Conservation (phyloP, 768 basidiomycete genomes). For the Sarcodon sp. region DNA sequence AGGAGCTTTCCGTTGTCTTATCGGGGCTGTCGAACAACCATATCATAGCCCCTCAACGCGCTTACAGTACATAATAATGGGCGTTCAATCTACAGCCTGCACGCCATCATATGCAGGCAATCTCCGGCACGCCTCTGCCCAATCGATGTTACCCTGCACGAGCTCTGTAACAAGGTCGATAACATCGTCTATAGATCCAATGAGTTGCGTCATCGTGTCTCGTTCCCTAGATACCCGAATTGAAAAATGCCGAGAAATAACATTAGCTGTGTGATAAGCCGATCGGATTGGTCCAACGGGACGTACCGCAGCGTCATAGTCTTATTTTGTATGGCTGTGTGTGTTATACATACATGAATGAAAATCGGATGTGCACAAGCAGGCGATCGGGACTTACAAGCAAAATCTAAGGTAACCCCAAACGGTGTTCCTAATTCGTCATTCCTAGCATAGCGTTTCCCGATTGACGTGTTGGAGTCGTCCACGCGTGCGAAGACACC, state of each 20-base stretch:
- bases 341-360: background rate
- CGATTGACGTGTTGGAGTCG: constrained; percentile 90
- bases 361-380: constrained; percentile 22
- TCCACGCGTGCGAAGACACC: constrained; percentile 92
- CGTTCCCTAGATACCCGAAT: constrained; percentile 50
- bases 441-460: constrained; percentile 94
- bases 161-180: constrained; percentile 70
- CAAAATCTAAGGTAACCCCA: constrained; percentile 94
- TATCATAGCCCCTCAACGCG: no score
- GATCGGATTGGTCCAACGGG: background rate
- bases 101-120: constrained; percentile 79
- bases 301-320: constrained; percentile 90
- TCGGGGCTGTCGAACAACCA: no score
- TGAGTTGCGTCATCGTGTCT: constrained; percentile 87
- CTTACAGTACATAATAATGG: no score
- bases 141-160: constrained; percentile 60
- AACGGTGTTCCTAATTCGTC: constrained; percentile 98
- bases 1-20: no score
- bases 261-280: background rate
- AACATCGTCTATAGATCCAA: constrained; percentile 84
- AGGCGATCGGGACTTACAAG: constrained; percentile 36
- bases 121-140: constrained; percentile 60
- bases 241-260: background rate
- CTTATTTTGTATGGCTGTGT: constrained; percentile 71
- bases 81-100: constrained; percentile 44